Evolutionary conservation across 2,329 filamentous ascomycete genomes (phyloP), one percentile per base, ranked within the genome.

Genomic region (Tolypocladium sp.): DNA sequence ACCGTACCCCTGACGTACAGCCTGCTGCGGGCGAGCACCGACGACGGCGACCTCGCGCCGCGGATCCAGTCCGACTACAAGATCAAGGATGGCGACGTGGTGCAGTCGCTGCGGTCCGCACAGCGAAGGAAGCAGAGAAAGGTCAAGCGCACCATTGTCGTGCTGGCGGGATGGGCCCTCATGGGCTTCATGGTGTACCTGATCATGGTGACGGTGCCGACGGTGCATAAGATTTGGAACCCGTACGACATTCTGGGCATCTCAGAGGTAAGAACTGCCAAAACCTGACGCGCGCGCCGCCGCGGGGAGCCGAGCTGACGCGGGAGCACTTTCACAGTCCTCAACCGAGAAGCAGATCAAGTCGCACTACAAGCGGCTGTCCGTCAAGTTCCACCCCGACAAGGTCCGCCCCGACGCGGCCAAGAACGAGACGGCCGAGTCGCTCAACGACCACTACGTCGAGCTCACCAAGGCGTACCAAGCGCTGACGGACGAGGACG

Each of bases 401-500:
- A 99, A 99, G 78, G 83, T 90, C 64, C 85, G 83, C 70, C 90
- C 91, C 30, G 91, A 97, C 70, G 77, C 87, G 27, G 78, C 87
- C 63, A 94, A 92, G 77, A 99, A 99, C 75, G 86, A 96, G 75
- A 99, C 94, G 1, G 67, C 86, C 58, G 92, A 97, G 66, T 82
- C 79, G 22, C 82, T 97, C 67, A 99, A 94, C 74, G 82, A 92
- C 61, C 82, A 87, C 72, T 99, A 94, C 77, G 92, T 97, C 59
- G 92, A 97, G 70, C 84, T 97, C 68, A 94, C 91, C 66, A 99
- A 99, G 79, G 94, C 94, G 8, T 99, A 97, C 82, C 96, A 99
- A 76, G 89, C 94, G 4, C 83, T 99, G 55, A 99, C 95, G 5
- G 94, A 99, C 70, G 95, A 99, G 76, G 94, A 97, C 49, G 84